Base-by-base conservation (phyloP, 306 rosid genomes). In the Purshia tridentata region DNA sequence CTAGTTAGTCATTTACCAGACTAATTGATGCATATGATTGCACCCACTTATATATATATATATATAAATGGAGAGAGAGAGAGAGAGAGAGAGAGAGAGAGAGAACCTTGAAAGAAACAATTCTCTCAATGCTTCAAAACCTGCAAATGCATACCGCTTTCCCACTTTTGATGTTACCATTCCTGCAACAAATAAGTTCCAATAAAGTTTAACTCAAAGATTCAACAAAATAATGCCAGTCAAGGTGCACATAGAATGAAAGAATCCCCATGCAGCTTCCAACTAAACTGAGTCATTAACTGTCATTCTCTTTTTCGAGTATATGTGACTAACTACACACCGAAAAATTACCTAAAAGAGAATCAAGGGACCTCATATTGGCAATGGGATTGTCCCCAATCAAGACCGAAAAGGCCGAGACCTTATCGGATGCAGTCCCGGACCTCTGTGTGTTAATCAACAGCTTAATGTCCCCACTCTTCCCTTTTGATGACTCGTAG, bases 161-260 rank as follows among this genome's bases (percentile, higher is more conserved):
- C 99, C 99, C 61, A 91, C 99, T 86, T 95, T 95, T 42, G 98
- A 89, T 44, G 99, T 82, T 65, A 95, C 98, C 99, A 95, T 91
- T 76, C 98, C 99, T 95, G 78, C 52, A 65, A 71, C 57, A 86
- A 29, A 70, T 35, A 47, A 51, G 42, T 23, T 18, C 6, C n/a
- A 64, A 82, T 48, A 77, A 50, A 74, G 23, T 69, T 54, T 22
- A 72, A 53, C 12, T 56, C 46, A 69, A 50, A 0, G 50, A 62
- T 47, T 59, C 59, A 75, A 52, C 45, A 67, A 11, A 22, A 39
- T 35, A 12, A 60, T 74, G 42, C 47, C 22, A 74, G 58, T 35
- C 49, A 68, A 41, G 9, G 20, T n/a, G 48, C 9, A 2, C 49
- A 12, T 50, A 39, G 47, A 44, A 71, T 20, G 47, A 44, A 22